A percentile compares a stretch with the other conserved stretches of the same genome.
These are phyloP conservation scores for Saccharomycopsis oosterbeekiorum DNA, from an alignment of 805 yeast species.

Conservation along the genomic window DNA sequence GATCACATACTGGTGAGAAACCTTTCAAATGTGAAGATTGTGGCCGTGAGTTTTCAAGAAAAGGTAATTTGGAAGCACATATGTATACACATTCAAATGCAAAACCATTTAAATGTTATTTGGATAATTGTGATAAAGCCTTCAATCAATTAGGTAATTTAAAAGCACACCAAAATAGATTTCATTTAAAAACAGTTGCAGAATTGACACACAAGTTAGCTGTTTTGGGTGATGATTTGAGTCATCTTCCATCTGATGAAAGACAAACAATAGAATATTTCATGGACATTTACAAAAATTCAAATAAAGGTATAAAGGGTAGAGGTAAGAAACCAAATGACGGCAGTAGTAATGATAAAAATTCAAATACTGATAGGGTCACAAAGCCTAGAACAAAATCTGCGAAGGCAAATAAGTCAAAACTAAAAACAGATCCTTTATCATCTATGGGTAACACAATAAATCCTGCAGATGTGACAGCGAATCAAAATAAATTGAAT, in stretches of 20 bases:
- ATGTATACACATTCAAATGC: conserved; percentile 67
- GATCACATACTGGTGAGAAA: conserved; percentile 87
- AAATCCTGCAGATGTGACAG: not conserved
- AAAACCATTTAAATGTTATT: conserved; percentile 69
- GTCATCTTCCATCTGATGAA: conserved; percentile 48
- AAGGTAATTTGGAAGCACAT: conserved; percentile 90
- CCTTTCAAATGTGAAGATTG: conserved; percentile 79
- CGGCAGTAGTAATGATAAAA: not conserved
- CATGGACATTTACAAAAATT: conserved; percentile 72
- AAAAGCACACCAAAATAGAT: conserved; percentile 89
- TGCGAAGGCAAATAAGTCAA: not conserved
- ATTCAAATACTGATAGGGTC: not conserved
- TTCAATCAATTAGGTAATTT: conserved; percentile 90
- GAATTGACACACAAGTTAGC: conserved; percentile 59
- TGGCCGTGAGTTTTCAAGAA: conserved; percentile 69
- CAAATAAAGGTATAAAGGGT: conserved; percentile 87
- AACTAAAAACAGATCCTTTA: not conserved
- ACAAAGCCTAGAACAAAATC: not conserved
- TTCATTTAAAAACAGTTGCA: conserved; percentile 65
- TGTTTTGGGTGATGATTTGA: conserved; percentile 42
- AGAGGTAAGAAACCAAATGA: conserved; percentile 52
- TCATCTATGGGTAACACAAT: not conserved
- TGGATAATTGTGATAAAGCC: conserved; percentile 73
- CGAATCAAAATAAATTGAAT: not conserved
- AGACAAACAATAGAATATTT: conserved; percentile 66